Conservation (phyloP, 805 yeast genomes). For the Sugiyamaella chiloensis region DNA sequence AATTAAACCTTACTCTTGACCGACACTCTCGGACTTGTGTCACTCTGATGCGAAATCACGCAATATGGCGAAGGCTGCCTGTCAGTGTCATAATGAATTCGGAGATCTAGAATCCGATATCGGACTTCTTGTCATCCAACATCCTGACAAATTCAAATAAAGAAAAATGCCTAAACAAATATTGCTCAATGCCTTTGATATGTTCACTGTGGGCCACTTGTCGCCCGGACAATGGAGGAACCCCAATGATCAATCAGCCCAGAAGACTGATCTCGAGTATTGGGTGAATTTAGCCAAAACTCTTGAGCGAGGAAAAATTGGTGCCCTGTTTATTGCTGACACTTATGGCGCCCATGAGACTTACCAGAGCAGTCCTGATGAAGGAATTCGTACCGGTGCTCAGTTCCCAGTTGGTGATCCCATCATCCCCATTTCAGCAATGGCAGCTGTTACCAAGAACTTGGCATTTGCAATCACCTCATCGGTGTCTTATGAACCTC, state of each 20-base stretch:
- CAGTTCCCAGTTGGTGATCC: constrained; percentile 42
- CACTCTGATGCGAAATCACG: no score
- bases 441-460: constrained; percentile 43
- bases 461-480: constrained; percentile 42
- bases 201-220: constrained; percentile 31
- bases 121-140: no score
- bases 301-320: constrained; percentile 39
- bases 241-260: constrained; percentile 35
- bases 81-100: no score
- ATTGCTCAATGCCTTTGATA: constrained; percentile 38
- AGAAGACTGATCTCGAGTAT: constrained; percentile 32
- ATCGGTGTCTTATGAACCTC: constrained; percentile 43
- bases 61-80: no score
- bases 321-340: constrained; percentile 41
- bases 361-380: constrained; percentile 39
- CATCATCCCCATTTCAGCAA: constrained; percentile 38
- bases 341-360: constrained; percentile 40
- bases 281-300: constrained; percentile 39
- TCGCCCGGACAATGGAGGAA: constrained; percentile 38
- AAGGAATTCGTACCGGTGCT: constrained; percentile 31
- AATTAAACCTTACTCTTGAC: no score
- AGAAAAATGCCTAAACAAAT: constrained; percentile 27
- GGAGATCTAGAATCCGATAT: no score
- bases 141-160: no score
- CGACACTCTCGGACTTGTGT: no score